phyloP scores from a whole-genome alignment of 352 stramenopile genomes.

The Phytophthora cactorum region DNA sequence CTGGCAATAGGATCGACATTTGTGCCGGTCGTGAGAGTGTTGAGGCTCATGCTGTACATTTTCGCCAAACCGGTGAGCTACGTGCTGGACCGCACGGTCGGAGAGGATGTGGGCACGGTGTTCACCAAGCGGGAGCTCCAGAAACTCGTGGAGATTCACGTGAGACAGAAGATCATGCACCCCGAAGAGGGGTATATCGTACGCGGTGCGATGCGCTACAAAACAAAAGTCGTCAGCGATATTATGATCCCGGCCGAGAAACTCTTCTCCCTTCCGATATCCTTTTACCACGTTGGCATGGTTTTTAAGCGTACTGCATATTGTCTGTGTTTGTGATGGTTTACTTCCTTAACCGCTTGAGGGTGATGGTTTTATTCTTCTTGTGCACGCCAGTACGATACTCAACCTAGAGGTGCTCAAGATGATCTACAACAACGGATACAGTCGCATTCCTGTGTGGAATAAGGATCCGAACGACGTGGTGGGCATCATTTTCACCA shows the following conservation, averaged over 20 bases:
- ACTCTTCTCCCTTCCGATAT: conserved; percentile 81
- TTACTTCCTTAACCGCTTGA: conserved; percentile 40
- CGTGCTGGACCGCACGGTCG: conserved; percentile 92
- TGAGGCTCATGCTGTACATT: conserved; percentile 93
- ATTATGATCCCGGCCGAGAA: conserved; percentile 94
- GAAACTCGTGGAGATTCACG: conserved; percentile 97
- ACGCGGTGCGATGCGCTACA: conserved; percentile 84
- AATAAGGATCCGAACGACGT: conserved; percentile 96
- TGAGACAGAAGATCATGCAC: conserved; percentile 91
- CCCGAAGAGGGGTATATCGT: conserved; percentile 96
- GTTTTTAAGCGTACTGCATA: not conserved
- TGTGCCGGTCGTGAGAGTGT: conserved; percentile 93
- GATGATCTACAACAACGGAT: conserved; percentile 90
- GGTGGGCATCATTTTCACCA: conserved; percentile 95
- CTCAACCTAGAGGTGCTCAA: conserved; percentile 69
- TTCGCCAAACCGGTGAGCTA: conserved; percentile 92
- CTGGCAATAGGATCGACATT: conserved; percentile 72
- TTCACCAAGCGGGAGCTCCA: conserved; percentile 94
- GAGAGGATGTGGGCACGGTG: conserved; percentile 95
- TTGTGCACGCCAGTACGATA: conserved; percentile 48
- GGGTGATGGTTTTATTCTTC: conserved; percentile 5
- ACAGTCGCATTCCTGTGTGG: conserved; percentile 96
- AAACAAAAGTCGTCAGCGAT: conserved; percentile 79
- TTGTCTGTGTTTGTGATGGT: conserved; percentile 14
- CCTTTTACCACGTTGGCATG: conserved; percentile 31